These are phyloP conservation scores for Parietaria judaica DNA, from an alignment of 306 rosid genomes.

Conservation along the genomic window DNA sequence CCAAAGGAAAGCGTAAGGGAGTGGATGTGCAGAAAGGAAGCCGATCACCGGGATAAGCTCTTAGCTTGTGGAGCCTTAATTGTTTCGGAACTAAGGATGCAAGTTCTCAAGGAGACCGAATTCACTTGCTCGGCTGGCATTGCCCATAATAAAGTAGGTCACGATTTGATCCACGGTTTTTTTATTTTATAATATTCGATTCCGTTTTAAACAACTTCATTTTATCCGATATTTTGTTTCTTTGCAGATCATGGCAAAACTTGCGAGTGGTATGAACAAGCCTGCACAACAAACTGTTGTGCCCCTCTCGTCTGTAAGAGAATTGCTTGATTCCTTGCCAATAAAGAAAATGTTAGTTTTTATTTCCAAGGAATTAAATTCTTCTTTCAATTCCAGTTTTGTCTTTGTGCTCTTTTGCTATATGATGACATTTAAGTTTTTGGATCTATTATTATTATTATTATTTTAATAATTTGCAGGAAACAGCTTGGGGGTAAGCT, in stretches of 20 bases:
- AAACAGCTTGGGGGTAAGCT: constrained; percentile 98
- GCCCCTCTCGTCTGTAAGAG: constrained; percentile 67
- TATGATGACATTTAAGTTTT: no score
- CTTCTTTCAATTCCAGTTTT: neutral
- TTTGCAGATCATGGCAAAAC: constrained; percentile 86
- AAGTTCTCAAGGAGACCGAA: constrained; percentile 77
- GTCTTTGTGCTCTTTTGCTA: no score
- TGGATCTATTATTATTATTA: no score
- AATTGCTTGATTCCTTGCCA: constrained; percentile 77
- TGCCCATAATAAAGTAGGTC: constrained; percentile 87
- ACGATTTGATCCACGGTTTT: constrained; percentile 3
- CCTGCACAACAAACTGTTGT: constrained; percentile 98
- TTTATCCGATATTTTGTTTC: constrained; percentile 18
- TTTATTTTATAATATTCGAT: neutral
- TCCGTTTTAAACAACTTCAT: constrained; percentile 4
- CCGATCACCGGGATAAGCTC: constrained; percentile 69
- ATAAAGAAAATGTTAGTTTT: constrained; percentile 73
- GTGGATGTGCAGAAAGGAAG: constrained; percentile 60
- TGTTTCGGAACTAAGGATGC: constrained; percentile 83
- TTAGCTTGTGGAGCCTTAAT: constrained; percentile 90
- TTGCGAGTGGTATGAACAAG: constrained; percentile 89
- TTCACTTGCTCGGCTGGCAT: constrained; percentile 97
- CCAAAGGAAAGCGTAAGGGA: constrained; percentile 50
- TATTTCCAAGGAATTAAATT: neutral
- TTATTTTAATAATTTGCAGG: constrained; percentile 31